Base-by-base conservation (phyloP, 805 yeast species). In the Suhomyces sp. region DNA sequence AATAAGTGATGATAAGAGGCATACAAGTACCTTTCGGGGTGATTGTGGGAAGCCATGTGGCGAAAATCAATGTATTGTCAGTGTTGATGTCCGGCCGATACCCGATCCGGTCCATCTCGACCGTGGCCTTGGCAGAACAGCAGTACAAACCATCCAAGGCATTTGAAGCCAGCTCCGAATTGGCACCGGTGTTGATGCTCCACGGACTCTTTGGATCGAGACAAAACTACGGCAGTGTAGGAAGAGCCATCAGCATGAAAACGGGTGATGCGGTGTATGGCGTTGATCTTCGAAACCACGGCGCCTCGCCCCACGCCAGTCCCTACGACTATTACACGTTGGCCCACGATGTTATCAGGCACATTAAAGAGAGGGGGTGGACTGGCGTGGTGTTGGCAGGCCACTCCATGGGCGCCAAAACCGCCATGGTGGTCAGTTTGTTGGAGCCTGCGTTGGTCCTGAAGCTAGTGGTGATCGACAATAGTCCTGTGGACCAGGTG, bases 341-440 rank as follows among this genome's bases (percentile, higher is more conserved):
- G 68, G 73, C 79, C 1, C 53, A 61, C 3, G 86, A 81, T 59
- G 67, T 80, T 3, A 59, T 68, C 3, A 56, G 61, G 39, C 73
- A 73, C 47, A 55, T 80, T 2, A 56, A 67, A 33, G 59, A 64
- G 10, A 43, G 51, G 13, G 19, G 52, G 0, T 57, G 65, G 58
- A 44, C 51, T 8, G 44, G 58, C 4, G 50, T 51, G 8, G 63
- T 57, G 17, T 52, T 68, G 2, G 56, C 71, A 24, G 87, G 87
- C 0, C 85, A 79, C 59, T 81, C 85, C 17, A 77, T 83, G 81
- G 88, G 88, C 1, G 86, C 84, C 3, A 82, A 81, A 58, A 75
- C 79, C 1, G 81, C 80, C 0, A 75, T 83, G 77, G 50, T 75
- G 45, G 71, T 73, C 1, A 65, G 80, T 0, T 60, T 83, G 31